These are phyloP conservation scores for Salvia hispanica DNA, from an alignment of 257 asterid genomes.

Conservation along the genomic window DNA sequence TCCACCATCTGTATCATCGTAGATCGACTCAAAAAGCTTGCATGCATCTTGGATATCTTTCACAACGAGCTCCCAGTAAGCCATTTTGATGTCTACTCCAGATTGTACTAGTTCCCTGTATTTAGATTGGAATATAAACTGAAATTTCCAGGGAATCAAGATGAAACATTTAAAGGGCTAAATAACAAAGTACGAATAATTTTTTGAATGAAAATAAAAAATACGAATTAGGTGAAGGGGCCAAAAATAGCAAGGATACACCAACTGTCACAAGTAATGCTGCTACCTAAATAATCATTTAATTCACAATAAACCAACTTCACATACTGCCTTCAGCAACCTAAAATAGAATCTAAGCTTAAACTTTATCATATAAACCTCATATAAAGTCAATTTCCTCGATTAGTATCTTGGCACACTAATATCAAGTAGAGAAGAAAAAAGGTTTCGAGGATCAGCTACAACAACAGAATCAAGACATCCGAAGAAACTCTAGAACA, in stretches of 20 bases:
- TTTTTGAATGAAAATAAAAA: not conserved
- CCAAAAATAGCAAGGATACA: not conserved
- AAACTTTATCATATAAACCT: not conserved
- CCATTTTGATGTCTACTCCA: conserved; percentile 88
- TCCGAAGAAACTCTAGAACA: conserved; percentile 9
- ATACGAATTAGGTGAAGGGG: conserved; percentile 7
- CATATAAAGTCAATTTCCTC: not conserved
- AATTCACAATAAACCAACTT: conserved; percentile 20
- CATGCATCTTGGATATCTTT: conserved; percentile 99
- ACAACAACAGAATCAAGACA: not conserved
- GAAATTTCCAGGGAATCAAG: conserved; percentile 12
- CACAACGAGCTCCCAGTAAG: conserved; percentile 98
- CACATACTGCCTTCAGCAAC: not conserved
- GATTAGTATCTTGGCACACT: not conserved
- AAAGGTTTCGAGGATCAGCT: not conserved
- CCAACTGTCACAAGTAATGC: conserved; percentile 9
- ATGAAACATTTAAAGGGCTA: not conserved
- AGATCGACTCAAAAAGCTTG: conserved; percentile 88
- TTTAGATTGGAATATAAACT: conserved; percentile 6
- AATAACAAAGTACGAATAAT: not conserved
- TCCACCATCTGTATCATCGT: conserved; percentile 80
- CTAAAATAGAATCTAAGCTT: no score
- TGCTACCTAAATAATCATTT: not conserved
- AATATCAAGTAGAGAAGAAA: conserved; percentile 1
- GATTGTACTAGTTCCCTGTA: conserved; percentile 91